A percentile compares a stretch with the other conserved stretches of the same genome.
Evolutionary conservation across 352 stramenopile genomes (phyloP).

Genomic region (Globisporangium splendens): DNA sequence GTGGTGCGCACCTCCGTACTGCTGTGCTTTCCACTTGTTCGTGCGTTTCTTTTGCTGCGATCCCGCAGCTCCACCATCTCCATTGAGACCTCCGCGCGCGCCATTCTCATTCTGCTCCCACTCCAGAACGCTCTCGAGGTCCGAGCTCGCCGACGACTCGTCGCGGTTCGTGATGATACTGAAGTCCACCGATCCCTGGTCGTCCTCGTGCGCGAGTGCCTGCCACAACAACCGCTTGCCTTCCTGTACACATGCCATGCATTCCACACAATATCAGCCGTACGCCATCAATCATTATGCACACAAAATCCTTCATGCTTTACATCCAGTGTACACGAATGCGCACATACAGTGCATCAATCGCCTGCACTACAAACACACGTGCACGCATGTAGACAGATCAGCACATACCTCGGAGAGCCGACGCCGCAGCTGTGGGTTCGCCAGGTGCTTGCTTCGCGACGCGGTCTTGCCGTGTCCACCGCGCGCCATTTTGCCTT

Average conservation of each 20-base stretch:
- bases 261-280: too few relatives aligned
- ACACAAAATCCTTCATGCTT: too few relatives aligned
- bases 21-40: conserved; percentile 34
- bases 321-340: too few relatives aligned
- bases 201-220: conserved; percentile 42
- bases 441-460: conserved; percentile 17
- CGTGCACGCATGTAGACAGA: neutral
- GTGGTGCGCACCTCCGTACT: conserved; percentile 18
- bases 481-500: conserved; percentile 1
- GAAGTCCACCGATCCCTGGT: conserved; percentile 20
- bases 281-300: too few relatives aligned
- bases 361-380: neutral
- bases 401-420: conserved; percentile 23
- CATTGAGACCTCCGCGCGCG: neutral
- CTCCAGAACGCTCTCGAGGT: conserved; percentile 53
- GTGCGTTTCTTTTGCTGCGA: conserved; percentile 18
- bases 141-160: conserved; percentile 54
- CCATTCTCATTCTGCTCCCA: conserved; percentile 29
- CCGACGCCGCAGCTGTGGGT: conserved; percentile 25
- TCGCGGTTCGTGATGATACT: conserved; percentile 37
- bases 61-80: neutral
- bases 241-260: conserved; percentile 29
- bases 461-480: neutral
- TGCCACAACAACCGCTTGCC: conserved; percentile 49
- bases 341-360: too few relatives aligned